A percentile compares a stretch with the other conserved stretches of the same genome.
These are phyloP conservation scores for Acacia acuminata DNA, from an alignment of 306 rosid genomes.

Conservation along the genomic window DNA sequence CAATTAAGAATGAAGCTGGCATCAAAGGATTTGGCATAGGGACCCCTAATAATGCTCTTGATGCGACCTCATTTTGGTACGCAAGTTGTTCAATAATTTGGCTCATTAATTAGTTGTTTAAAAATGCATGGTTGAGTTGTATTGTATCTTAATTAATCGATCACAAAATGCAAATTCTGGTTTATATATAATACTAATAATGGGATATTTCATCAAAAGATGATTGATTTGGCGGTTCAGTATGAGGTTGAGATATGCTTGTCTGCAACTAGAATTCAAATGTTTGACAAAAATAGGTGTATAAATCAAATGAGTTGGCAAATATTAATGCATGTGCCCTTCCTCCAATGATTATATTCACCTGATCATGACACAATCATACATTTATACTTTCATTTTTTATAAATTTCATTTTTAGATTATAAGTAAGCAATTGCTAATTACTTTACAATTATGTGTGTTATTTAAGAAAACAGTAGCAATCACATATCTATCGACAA, in stretches of 20 bases:
- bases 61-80: background rate
- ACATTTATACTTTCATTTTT: too few relatives aligned
- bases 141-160: background rate
- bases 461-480: background rate
- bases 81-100: background rate
- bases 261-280: background rate
- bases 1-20: background rate
- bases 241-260: background rate
- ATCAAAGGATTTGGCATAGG: background rate
- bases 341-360: background rate
- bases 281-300: too few relatives aligned
- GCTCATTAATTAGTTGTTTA: background rate
- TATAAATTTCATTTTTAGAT: too few relatives aligned
- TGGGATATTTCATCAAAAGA: background rate
- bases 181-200: background rate
- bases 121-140: background rate
- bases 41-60: background rate
- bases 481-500: too few relatives aligned
- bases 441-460: background rate
- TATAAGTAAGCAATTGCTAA: too few relatives aligned
- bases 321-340: background rate
- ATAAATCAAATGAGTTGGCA: background rate
- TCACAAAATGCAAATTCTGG: background rate
- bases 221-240: background rate
- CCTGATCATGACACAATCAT: background rate